Base-by-base conservation (phyloP, 2,329 filamentous ascomycete genomes). In the Colletotrichum karsti region DNA sequence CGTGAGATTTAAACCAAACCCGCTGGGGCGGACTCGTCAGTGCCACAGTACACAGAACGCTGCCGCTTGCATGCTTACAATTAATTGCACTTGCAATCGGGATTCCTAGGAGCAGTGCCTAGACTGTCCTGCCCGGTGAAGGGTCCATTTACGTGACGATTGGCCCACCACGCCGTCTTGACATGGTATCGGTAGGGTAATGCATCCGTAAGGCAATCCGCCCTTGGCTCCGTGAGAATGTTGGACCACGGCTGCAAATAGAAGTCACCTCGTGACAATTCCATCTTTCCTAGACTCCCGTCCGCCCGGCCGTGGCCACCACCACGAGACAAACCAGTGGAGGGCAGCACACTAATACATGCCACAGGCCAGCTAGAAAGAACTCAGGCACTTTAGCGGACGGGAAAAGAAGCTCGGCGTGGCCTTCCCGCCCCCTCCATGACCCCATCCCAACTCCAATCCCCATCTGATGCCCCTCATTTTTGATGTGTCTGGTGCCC, bases 401-500 rank as follows among this genome's bases (percentile, higher is more conserved):
- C 10, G 6, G 44, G 44, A 7, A 26, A 26, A 7, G 44, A 8
- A 48, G 44, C 53, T 56, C 35, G 35, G 53, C 53, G 42, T 35
- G 57, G 57, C 35, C 54, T 48, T 44, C 35, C 30, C 59, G 50
- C 50, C 64, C 51, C 46, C 53, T 64, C 64, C 53, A 67, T 58
- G 48, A 62, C 63, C 56, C 63, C 24, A 51, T 65, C 35, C 26
- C 55, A 44, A 44, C 62, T 61, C 62, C 62, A 51, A 51, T 33
- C 44, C 26, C 60, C 60, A 33, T 59, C 22, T 53, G 51, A 33
- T 67, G 60, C 65, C 65, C 65, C 65, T 68, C 64, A 59, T 58
- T 67, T n/a, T 63, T 66, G 46, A 15, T 46, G 20, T 48, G 28
- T 62, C 63, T 18, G 55, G 50, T 68, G 65, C 61, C 65, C 65